A percentile compares a stretch with the other conserved stretches of the same genome.
Evolutionary conservation across 306 rosid species (phyloP).

Genomic region (Pterocarpus santalinus): DNA sequence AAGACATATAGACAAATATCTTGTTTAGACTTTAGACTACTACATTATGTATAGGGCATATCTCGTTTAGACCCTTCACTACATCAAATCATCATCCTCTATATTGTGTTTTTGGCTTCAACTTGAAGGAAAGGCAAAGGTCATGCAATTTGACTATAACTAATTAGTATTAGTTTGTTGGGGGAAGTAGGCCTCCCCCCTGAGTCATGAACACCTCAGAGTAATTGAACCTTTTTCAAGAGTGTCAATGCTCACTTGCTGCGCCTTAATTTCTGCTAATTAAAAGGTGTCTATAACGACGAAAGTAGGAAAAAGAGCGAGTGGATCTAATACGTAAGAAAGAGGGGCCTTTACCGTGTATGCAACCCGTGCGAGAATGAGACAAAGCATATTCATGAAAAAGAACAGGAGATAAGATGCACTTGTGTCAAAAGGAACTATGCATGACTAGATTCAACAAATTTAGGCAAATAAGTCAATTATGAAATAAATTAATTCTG

Average conservation of each 20-base stretch:
- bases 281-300: slow-evolving; percentile 35
- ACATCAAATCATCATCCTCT: not conserved
- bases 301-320: slow-evolving; percentile 34
- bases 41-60: slow-evolving; percentile 5
- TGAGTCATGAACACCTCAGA: slow-evolving; percentile 23
- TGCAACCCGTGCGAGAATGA: slow-evolving; percentile 11
- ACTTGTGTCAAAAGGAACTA: slow-evolving; percentile 10
- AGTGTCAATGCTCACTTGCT: slow-evolving; percentile 7
- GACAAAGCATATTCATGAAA: slow-evolving; percentile 44
- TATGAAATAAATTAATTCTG: slow-evolving; percentile 21
- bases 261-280: slow-evolving; percentile 25
- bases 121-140: not conserved
- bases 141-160: slow-evolving; percentile 15
- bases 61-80: slow-evolving; percentile 1
- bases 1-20: not conserved
- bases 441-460: slow-evolving; percentile 49
- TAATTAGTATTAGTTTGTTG: not conserved
- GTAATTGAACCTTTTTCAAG: slow-evolving; percentile 3
- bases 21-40: not conserved
- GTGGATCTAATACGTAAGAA: slow-evolving; percentile 48
- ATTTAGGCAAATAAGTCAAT: slow-evolving; percentile 38
- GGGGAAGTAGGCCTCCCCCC: slow-evolving; percentile 3
- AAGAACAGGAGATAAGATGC: slow-evolving; percentile 39
- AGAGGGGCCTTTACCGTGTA: not conserved
- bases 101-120: slow-evolving; percentile 14